Evolutionary conservation across 2,329 filamentous ascomycete genomes (phyloP), one percentile per base, ranked within the genome.

Genomic region (Epichloe coenophiala): DNA sequence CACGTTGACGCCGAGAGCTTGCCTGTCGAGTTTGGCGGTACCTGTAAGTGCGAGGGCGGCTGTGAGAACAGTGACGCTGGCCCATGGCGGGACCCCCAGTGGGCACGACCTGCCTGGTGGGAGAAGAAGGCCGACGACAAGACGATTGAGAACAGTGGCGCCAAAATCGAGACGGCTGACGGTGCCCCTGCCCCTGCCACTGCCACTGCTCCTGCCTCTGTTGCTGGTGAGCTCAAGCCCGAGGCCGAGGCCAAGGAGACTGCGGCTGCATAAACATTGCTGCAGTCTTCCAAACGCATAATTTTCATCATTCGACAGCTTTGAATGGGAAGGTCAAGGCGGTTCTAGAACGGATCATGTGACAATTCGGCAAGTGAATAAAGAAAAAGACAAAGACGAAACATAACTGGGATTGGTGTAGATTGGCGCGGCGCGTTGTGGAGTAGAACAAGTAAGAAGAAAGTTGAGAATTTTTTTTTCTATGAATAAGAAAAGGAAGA

Each of bases 1-100:
- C 93, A 98, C 72, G 79, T 98, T 3, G 85, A 89, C 2, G 76
- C 81, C 49, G 90, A 96, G 77, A 96, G 95, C 72, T 75, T 98
- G 54, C 93, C 93, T 55, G 83, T 82, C 68, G 74, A 80, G 54
- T 91, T 95, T 60, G 93, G 93, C 56, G 93, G 93, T 54, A 75
- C 68, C 40, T 98, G 93, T 71, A 68, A 84, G 55, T 98, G 93
- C 69, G 65, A 73, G 36, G 88, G 86, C 53, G 90, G 89, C 55
- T 98, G 93, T 70, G 72, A 79, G 67, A 71, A 95, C 61, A 94
- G 88, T 69, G 90, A 98, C 66, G 82, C 82, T 54, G 93, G 93
- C 48, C 93, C 93, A 49, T 98, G 93, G 93, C 77, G 78, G 59
- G 23, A n/a, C n/a, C 60, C 60, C 31, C 66, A 85, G 68, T 90